A percentile compares a stretch with the other conserved stretches of the same genome.
These are phyloP conservation scores for Arthrobotrys entomopaga DNA, from an alignment of 2,329 filamentous ascomycete species.

Conservation along the genomic window DNA sequence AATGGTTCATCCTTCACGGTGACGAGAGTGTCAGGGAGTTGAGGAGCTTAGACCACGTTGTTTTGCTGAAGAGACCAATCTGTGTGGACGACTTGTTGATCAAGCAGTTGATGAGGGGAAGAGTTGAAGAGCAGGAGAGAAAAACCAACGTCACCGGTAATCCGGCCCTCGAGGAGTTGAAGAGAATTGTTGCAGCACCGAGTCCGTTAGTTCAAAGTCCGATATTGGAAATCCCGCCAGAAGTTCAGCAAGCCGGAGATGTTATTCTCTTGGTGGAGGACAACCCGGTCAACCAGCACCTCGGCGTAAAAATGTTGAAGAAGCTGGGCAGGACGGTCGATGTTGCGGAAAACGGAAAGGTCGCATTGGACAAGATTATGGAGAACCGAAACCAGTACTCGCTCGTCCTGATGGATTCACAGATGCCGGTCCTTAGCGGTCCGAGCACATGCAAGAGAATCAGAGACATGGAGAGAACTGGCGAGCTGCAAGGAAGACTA, in stretches of 20 bases:
- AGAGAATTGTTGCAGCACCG: conserved; percentile 41
- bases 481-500: conserved; percentile 35
- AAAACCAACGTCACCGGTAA: conserved; percentile 35
- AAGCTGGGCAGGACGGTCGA: conserved; percentile 46
- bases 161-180: conserved; percentile 46
- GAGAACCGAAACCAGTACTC: conserved; percentile 34
- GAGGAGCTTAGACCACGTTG: conserved; percentile 41
- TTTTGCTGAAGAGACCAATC: conserved; percentile 41
- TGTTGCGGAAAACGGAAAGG: conserved; percentile 50
- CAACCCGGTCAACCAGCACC: conserved; percentile 52
- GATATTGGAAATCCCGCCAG: conserved; percentile 48
- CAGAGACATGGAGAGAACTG: conserved; percentile 40
- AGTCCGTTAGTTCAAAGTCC: conserved; percentile 47
- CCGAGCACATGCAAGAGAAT: conserved; percentile 48
- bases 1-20: conserved; percentile 49
- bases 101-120: conserved; percentile 40
- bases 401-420: conserved; percentile 53
- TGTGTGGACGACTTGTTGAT: conserved; percentile 48
- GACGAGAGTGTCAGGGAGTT: conserved; percentile 46
- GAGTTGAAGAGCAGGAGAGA: conserved; percentile 26
- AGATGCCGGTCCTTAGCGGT: conserved; percentile 53
- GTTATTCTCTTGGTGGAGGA: conserved; percentile 50
- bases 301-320: conserved; percentile 52
- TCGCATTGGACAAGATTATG: conserved; percentile 47
- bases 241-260: conserved; percentile 29